Conservation (phyloP, 345 rosid genomes). For the Murraya paniculata region DNA sequence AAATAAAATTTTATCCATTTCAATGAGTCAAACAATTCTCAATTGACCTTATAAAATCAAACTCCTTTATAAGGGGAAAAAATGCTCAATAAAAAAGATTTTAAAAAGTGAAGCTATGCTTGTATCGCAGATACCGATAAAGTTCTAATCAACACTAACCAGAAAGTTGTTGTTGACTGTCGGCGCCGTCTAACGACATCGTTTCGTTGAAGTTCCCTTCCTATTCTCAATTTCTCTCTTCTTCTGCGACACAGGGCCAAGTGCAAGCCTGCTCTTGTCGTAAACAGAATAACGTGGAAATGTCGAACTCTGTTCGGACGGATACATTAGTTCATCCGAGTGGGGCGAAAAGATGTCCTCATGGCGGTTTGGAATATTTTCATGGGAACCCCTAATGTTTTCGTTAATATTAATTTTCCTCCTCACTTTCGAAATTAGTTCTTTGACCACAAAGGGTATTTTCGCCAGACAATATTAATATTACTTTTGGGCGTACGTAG, state of each 20-base stretch:
- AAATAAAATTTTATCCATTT: not conserved
- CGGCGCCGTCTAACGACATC: slow-evolving; percentile 5
- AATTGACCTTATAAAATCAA: not conserved
- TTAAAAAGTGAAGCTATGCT: not conserved
- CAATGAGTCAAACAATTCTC: not conserved
- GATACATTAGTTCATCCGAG: not conserved
- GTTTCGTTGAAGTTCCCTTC: not conserved
- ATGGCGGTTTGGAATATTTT: not conserved
- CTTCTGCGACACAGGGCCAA: not conserved
- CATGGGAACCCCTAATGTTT: not conserved
- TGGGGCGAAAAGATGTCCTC: not conserved
- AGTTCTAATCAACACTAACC: not conserved
- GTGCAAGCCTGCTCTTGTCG: not conserved
- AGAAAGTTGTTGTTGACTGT: not conserved
- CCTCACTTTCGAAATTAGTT: not conserved
- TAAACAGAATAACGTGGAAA: not conserved
- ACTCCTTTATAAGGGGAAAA: not conserved
- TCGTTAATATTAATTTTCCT: too few species aligned
- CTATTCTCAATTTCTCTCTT: not conserved
- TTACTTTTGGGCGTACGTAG: too few species aligned
- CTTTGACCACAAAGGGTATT: not conserved
- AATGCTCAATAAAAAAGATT: too few species aligned
- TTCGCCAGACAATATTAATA: not conserved
- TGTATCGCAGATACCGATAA: not conserved
- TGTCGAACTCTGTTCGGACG: not conserved